Evolutionary conservation across 805 yeast genomes (phyloP).

Genomic region (Metschnikowia kunwiensis): DNA sequence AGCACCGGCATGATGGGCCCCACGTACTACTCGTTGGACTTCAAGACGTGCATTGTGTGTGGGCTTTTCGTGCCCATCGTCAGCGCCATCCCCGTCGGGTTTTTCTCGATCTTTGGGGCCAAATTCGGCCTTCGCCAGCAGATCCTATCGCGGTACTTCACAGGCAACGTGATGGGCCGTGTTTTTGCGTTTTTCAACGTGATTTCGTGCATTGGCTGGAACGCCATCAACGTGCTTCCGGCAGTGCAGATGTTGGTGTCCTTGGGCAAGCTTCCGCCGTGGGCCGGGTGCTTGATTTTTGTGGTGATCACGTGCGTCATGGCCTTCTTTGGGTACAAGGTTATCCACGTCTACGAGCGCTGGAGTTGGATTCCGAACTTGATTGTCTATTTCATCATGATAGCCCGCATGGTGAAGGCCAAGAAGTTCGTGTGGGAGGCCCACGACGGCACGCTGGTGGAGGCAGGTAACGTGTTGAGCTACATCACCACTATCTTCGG

Average conservation of each 20-base stretch:
- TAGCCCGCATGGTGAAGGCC: slow-evolving; percentile 28
- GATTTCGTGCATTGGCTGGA: slow-evolving; percentile 35
- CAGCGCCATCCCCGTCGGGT: slow-evolving; percentile 19
- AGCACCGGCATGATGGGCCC: slow-evolving; percentile 20
- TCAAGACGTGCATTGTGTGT: slow-evolving; percentile 15
- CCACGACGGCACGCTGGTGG: slow-evolving; percentile 6
- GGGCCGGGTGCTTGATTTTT: slow-evolving; percentile 36
- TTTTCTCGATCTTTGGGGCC: slow-evolving; percentile 17
- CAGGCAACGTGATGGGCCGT: slow-evolving; percentile 32
- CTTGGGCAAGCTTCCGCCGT: slow-evolving; percentile 30
- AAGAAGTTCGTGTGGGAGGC: slow-evolving; percentile 23
- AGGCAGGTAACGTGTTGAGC: slow-evolving; percentile 30
- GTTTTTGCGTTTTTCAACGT: slow-evolving; percentile 28
- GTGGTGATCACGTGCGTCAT: slow-evolving; percentile 28
- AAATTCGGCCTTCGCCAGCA: slow-evolving; percentile 25
- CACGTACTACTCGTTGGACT: slow-evolving; percentile 15
- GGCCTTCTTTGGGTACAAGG: slow-evolving; percentile 32
- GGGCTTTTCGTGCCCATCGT: slow-evolving; percentile 12
- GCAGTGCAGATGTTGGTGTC: slow-evolving; percentile 29
- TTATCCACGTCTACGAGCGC: slow-evolving; percentile 30
- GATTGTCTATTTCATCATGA: slow-evolving; percentile 26
- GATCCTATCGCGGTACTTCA: slow-evolving; percentile 29
- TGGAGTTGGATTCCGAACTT: slow-evolving; percentile 34
- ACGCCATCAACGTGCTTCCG: slow-evolving; percentile 30
- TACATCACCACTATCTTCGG: slow-evolving; percentile 31